phyloP scores from a whole-genome alignment of 148 eudicot genomes.

The Polygonum maritimum region DNA sequence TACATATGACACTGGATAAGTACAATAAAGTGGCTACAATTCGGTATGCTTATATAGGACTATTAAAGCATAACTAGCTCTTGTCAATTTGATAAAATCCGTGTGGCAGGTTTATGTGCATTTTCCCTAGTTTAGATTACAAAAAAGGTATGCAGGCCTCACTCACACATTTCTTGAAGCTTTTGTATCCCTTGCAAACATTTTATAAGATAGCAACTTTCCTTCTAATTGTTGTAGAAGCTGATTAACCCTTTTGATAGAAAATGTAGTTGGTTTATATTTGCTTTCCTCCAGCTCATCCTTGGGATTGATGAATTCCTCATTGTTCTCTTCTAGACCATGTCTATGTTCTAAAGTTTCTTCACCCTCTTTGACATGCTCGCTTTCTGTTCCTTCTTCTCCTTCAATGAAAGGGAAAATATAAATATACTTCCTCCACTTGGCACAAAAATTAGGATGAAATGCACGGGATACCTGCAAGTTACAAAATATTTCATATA shows the following conservation, averaged over 20 bases:
- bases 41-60: neutral
- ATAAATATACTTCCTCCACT: constrained; percentile 92
- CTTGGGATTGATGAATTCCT: constrained; percentile 16
- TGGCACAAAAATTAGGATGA: constrained; percentile 94
- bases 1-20: neutral
- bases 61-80: neutral
- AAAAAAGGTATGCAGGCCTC: neutral
- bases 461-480: constrained; percentile 79
- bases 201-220: constrained; percentile 73
- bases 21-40: neutral
- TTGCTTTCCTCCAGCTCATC: constrained; percentile 20
- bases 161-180: constrained; percentile 85
- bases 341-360: constrained; percentile 2
- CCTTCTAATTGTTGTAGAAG: constrained; percentile 68
- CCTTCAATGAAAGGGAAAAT: constrained; percentile 63
- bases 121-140: neutral
- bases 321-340: constrained; percentile 11
- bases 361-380: constrained; percentile 17
- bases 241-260: constrained; percentile 53
- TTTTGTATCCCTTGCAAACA: constrained; percentile 97
- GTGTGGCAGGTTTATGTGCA: neutral
- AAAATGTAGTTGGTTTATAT: constrained; percentile 48
- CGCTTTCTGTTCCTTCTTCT: constrained; percentile 19
- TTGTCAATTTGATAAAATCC: neutral
- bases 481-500: neutral